Evolutionary conservation across 2,329 filamentous ascomycete genomes (phyloP), one percentile per base, ranked within the genome.

Genomic region (Claviceps fusiformis): DNA sequence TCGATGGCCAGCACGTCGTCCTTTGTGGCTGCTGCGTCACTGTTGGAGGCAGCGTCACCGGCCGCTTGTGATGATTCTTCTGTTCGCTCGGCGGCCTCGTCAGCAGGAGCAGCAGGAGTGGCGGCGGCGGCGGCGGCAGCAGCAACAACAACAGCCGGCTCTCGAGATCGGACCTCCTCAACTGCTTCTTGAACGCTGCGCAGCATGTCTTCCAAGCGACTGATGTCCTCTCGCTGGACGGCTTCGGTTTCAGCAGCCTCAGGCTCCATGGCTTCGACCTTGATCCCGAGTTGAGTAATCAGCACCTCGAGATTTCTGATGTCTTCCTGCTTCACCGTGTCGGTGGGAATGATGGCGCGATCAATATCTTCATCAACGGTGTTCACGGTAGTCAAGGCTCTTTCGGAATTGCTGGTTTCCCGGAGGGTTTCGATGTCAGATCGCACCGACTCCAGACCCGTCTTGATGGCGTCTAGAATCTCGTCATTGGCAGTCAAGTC

Each of bases 1-100:
- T 96, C 92, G 56, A 97, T 91, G 11, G 89, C 89, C 58, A 92
- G 83, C 0, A 91, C 88, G 62, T 97, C 91, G 60, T 95, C 89
- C 65, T 88, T 72, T 66, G 61, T 75, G 62, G 61, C 76, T 63
- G 57, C 72, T 19, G 19, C 19, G 55, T 76, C 71, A 5, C 62
- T 61, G 15, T 56, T 60, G 11, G 58, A 57, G n/a, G 29, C 17
- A 9, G 57, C 55, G 3, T 50, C 55, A 3, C 50, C 57, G 3
- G 50, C 56, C 9, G 44, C 35, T 65, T 66, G 59, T 47, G 52
- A 47, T 54, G 54, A 56, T 47, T 55, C 56, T 24, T 53, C 60
- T 3, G 61, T 58, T 50, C 50, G 56, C 11, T 63, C 56, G 19
- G 61, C 57, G 27, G 59, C 55, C 35, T 37, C 35, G 35, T 7